These are phyloP conservation scores for Hypoxylon sp. DNA, from an alignment of 2,329 filamentous ascomycete genomes.

Conservation along the genomic window DNA sequence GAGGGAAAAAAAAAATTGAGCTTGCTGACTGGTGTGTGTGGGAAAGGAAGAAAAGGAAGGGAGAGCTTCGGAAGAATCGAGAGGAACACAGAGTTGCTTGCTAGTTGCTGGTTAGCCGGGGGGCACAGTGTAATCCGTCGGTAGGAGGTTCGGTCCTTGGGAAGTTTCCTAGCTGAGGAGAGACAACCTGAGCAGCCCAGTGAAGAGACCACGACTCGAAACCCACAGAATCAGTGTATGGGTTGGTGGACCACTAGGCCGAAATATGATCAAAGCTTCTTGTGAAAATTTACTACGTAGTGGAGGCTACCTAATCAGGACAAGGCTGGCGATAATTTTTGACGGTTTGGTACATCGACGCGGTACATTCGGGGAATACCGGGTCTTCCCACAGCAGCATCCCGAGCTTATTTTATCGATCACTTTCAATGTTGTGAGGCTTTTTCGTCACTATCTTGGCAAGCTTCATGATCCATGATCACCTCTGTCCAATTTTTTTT, in stretches of 20 bases:
- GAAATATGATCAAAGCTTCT: constrained; percentile 45
- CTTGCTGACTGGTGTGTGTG: constrained; percentile 52
- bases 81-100: constrained; percentile 38
- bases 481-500: constrained; percentile 8
- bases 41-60: constrained; percentile 52
- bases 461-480: constrained; percentile 20
- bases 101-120: constrained; percentile 34
- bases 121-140: constrained; percentile 23
- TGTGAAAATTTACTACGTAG: constrained; percentile 49
- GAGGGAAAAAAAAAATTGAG: constrained; percentile 50
- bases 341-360: constrained; percentile 31
- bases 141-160: constrained; percentile 31
- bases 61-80: constrained; percentile 52
- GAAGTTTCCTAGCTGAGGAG: constrained; percentile 34
- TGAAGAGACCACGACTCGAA: constrained; percentile 40
- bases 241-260: constrained; percentile 43
- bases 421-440: constrained; percentile 7
- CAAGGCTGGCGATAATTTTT: constrained; percentile 52
- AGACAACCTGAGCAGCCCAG: constrained; percentile 15
- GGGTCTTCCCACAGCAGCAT: constrained; percentile 40
- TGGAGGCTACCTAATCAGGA: constrained; percentile 54
- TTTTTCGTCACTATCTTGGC: constrained; percentile 25
- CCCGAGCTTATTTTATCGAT: constrained; percentile 37
- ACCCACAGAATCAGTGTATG: constrained; percentile 40
- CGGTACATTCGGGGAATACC: constrained; percentile 39